phyloP scores from a whole-genome alignment of 1,284 basidiomycete species.

The Ustilago trichophora region DNA sequence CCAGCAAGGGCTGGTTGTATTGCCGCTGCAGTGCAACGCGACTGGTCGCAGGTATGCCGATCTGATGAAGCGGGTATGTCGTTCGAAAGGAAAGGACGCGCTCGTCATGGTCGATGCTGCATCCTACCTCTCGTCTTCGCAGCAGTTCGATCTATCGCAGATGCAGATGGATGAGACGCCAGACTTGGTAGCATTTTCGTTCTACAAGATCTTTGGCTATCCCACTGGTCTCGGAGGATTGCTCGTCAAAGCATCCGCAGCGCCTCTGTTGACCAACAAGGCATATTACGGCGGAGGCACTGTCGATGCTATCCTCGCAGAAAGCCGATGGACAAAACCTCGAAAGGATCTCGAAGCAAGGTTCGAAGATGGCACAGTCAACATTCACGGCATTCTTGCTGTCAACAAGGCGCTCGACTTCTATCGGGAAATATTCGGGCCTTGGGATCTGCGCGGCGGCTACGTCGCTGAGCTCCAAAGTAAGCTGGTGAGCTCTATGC shows the following conservation, averaged over 20 bases:
- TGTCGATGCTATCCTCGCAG: slow-evolving; percentile 38
- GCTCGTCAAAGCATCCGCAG: slow-evolving; percentile 35
- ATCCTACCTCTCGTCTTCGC: slow-evolving; percentile 50
- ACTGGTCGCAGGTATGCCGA: slow-evolving; percentile 40
- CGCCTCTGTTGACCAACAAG: slow-evolving; percentile 29
- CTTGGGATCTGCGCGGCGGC: slow-evolving; percentile 11
- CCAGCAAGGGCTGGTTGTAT: slow-evolving; percentile 18
- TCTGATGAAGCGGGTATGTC: slow-evolving; percentile 18
- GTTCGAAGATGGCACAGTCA: slow-evolving; percentile 53
- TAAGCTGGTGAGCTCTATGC: slow-evolving; percentile 16
- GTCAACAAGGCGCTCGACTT: slow-evolving; percentile 36
- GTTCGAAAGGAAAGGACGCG: slow-evolving; percentile 1
- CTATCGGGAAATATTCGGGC: slow-evolving; percentile 22
- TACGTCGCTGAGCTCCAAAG: slow-evolving; percentile 25
- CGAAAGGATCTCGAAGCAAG: slow-evolving; percentile 26
- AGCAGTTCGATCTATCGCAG: slow-evolving; percentile 10
- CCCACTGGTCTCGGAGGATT: slow-evolving; percentile 54
- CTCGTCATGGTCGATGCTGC: slow-evolving; percentile 49
- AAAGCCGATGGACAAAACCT: slow-evolving; percentile 34
- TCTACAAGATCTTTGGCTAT: slow-evolving; percentile 57
- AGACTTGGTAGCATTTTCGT: slow-evolving; percentile 53
- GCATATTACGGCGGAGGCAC: slow-evolving; percentile 52
- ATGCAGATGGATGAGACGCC: slow-evolving; percentile 18
- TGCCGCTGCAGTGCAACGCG: slow-evolving; percentile 58
- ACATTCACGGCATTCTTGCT: slow-evolving; percentile 51